Percentiles rank a stretch among this genome's conserved stretches.
These are phyloP conservation scores for Aspergillus hancockii DNA, from an alignment of 495 filamentous ascomycete genomes.

Conservation along the genomic window DNA sequence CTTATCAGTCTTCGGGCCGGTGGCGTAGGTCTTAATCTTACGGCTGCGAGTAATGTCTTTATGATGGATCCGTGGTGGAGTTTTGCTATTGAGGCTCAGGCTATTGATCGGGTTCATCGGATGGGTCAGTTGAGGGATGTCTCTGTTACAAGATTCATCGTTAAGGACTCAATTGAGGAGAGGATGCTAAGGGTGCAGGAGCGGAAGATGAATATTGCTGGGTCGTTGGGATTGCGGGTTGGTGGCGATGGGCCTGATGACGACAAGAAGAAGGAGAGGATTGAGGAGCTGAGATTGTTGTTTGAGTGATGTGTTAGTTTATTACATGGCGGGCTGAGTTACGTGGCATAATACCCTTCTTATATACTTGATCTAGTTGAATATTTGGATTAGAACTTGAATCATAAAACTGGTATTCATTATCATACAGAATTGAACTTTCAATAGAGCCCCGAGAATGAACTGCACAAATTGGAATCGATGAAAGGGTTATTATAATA, in stretches of 20 bases:
- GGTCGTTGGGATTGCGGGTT: slow-evolving; percentile 78
- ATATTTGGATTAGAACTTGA: not conserved
- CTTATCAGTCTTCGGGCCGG: slow-evolving; percentile 86
- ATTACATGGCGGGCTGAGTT: too few species aligned
- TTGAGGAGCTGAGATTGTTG: slow-evolving; percentile 93
- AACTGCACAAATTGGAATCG: not conserved
- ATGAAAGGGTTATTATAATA: not conserved
- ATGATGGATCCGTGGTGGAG: slow-evolving; percentile 99
- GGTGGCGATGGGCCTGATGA: slow-evolving; percentile 71
- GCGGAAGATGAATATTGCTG: slow-evolving; percentile 84
- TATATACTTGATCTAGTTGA: slow-evolving; percentile 4
- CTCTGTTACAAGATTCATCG: slow-evolving; percentile 80
- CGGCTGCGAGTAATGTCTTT: slow-evolving; percentile 81
- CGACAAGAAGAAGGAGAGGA: slow-evolving; percentile 83
- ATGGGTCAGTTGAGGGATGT: slow-evolving; percentile 95
- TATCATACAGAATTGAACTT: not conserved
- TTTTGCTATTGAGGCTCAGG: slow-evolving; percentile 93
- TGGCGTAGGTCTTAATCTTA: slow-evolving; percentile 92
- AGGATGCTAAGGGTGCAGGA: slow-evolving; percentile 94
- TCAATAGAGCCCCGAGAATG: not conserved
- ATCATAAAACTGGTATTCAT: not conserved
- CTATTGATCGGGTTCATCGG: slow-evolving; percentile 97
- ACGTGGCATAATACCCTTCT: not conserved
- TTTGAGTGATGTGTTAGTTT: slow-evolving; percentile 57
- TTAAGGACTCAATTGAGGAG: slow-evolving; percentile 88